A percentile compares a stretch with the other conserved stretches of the same genome.
Evolutionary conservation across 345 rosid species (phyloP).

Genomic region (Lepidium didymum): DNA sequence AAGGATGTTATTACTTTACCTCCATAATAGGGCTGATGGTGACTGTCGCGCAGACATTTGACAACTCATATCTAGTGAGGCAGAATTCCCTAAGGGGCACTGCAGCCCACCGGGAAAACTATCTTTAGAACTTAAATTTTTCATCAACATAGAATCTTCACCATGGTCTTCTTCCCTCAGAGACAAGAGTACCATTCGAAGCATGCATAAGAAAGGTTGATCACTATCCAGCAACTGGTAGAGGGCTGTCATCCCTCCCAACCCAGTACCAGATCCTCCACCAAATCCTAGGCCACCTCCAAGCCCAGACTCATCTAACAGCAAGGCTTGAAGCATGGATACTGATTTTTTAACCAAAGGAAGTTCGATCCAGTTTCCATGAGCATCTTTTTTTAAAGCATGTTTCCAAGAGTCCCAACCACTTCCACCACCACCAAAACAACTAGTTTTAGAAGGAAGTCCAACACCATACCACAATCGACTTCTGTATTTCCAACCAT

Average conservation of each 20-base stretch:
- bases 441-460: conserved; percentile 47
- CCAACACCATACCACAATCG: conserved; percentile 92
- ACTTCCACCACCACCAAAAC: conserved; percentile 88
- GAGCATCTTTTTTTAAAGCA: conserved; percentile 73
- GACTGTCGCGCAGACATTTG: conserved; percentile 49
- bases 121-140: conserved; percentile 50
- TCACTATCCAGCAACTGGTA: conserved; percentile 93
- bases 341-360: conserved; percentile 89
- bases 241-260: conserved; percentile 99
- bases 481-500: conserved; percentile 96
- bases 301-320: conserved; percentile 88
- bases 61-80: conserved; percentile 40
- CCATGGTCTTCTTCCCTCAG: conserved; percentile 94
- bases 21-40: conserved; percentile 88
- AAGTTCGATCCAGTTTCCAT: conserved; percentile 93
- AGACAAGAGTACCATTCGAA: conserved; percentile 90
- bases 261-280: conserved; percentile 96
- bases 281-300: conserved; percentile 98
- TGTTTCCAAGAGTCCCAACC: conserved; percentile 87
- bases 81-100: conserved; percentile 30
- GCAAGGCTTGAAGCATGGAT: conserved; percentile 87
- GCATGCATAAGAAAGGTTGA: conserved; percentile 98
- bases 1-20: conserved; percentile 38
- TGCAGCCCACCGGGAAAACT: conserved; percentile 40
- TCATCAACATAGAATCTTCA: conserved; percentile 60